These are phyloP conservation scores for Flaveria brownii DNA, from an alignment of 129 eudicot species.

Conservation along the genomic window DNA sequence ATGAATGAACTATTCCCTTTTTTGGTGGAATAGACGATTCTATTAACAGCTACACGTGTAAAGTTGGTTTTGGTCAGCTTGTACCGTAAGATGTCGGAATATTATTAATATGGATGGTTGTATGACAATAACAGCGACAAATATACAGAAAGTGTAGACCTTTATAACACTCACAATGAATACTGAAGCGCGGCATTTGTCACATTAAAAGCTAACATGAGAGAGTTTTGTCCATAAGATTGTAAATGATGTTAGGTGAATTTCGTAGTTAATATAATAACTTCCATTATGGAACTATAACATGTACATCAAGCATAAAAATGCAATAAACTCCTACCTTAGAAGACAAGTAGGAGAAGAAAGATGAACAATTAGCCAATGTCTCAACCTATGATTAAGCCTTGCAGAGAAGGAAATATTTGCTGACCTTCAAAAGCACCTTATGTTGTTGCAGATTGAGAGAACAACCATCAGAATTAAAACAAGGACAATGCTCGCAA, in stretches of 20 bases:
- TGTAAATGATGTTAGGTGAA: too few species aligned
- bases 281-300: conserved; percentile 3
- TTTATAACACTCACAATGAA: not conserved
- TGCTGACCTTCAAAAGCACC: conserved; percentile 2
- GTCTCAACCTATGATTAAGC: not conserved
- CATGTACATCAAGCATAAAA: conserved; percentile 27
- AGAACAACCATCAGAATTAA: conserved; percentile 53
- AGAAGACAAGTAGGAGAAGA: not conserved
- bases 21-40: not conserved
- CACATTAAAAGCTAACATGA: not conserved
- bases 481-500: conserved; percentile 44
- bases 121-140: not conserved
- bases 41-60: not conserved
- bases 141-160: too few species aligned
- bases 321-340: not conserved
- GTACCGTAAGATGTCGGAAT: not conserved
- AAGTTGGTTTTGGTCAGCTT: not conserved
- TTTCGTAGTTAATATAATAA: not conserved
- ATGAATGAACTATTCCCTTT: not conserved
- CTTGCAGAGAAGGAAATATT: not conserved
- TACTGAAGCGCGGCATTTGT: not conserved
- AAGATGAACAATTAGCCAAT: conserved; percentile 1
- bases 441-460: conserved; percentile 37
- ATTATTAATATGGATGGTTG: not conserved
- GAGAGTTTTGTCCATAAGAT: not conserved